Evolutionary conservation across 2,329 filamentous ascomycete species (phyloP).

Genomic region (Penicillium sp.): DNA sequence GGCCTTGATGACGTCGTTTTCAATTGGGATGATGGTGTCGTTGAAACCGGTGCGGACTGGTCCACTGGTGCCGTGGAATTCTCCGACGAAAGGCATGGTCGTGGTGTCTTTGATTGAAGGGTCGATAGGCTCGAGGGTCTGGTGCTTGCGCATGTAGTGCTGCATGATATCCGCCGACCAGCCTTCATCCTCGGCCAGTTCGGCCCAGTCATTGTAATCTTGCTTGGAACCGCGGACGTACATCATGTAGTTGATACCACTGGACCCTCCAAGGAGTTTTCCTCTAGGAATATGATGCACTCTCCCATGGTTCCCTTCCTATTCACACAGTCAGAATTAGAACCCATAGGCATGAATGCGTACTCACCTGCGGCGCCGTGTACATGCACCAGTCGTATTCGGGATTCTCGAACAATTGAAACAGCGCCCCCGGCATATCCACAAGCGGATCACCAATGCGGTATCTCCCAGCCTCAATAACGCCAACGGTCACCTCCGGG

Average conservation of each 20-base stretch:
- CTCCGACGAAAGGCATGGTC: slow-evolving; percentile 15
- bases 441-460: slow-evolving; percentile 28
- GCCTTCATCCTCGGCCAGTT: slow-evolving; percentile 26
- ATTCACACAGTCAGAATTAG: background rate
- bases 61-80: slow-evolving; percentile 16
- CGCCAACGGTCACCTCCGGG: slow-evolving; percentile 40
- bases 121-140: slow-evolving; percentile 32
- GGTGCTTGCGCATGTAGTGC: slow-evolving; percentile 28
- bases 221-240: slow-evolving; percentile 41
- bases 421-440: slow-evolving; percentile 26
- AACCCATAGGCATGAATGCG: background rate
- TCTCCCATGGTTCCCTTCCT: slow-evolving; percentile 20
- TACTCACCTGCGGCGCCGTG: slow-evolving; percentile 26
- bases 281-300: slow-evolving; percentile 30
- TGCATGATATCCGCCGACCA: slow-evolving; percentile 25
- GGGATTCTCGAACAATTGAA: slow-evolving; percentile 26
- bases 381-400: slow-evolving; percentile 39
- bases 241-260: slow-evolving; percentile 39
- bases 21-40: slow-evolving; percentile 14
- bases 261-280: slow-evolving; percentile 35
- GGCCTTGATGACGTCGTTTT: slow-evolving; percentile 21
- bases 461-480: slow-evolving; percentile 47
- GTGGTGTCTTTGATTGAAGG: slow-evolving; percentile 18
- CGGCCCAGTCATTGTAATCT: slow-evolving; percentile 37
- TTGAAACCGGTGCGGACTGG: slow-evolving; percentile 18